Base-by-base conservation (phyloP, 2,329 filamentous ascomycete species). In the Talaromyces amestolkiae region DNA sequence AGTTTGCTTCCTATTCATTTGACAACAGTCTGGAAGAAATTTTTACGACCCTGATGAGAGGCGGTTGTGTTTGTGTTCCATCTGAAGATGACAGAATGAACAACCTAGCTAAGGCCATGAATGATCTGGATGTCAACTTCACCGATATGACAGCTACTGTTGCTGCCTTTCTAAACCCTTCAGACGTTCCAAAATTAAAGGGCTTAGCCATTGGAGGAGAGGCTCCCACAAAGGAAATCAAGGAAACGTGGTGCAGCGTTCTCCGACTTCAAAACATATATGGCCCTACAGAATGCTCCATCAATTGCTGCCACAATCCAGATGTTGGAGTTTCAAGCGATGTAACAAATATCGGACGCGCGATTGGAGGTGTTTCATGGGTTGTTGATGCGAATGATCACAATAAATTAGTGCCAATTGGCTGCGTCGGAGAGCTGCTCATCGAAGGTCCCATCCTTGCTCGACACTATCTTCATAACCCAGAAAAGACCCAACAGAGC, bases 61-160 rank as follows among this genome's bases (percentile, higher is more conserved):
- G 87, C 3, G 86, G 85, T 0, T 87, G 85, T 53, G 79, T 89
- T 10, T 88, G 87, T 65, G 80, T 89, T 2, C 86, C 87, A 0
- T 82, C 83, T 0, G 76, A 82, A 0, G 72, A 79, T 3, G 82
- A 85, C 65, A 76, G 82, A 49, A 66, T 66, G 65, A 64, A 63
- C 22, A 64, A 61, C 15, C 19, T 66, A 9, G 61, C 61, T 17
- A 64, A 61, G 9, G 80, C 80, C 1, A 83, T 88, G 41, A 79
- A 80, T 3, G 72, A 77, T 0, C 83, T 86, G 79, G 74, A 79
- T 8, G 81, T 84, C 39, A 85, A 82, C 53, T 85, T 83, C 78
- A 83, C 81, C 0, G 85, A 86, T 68, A 81, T 89, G 74, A 90
- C 87, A 0, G 84, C 86, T 0, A 81, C 85, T 0, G 80, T 89